Evolutionary conservation across 2,329 filamentous ascomycete genomes (phyloP), one percentile per base, ranked within the genome.

Genomic region (Pseudogymnoascus sp.): DNA sequence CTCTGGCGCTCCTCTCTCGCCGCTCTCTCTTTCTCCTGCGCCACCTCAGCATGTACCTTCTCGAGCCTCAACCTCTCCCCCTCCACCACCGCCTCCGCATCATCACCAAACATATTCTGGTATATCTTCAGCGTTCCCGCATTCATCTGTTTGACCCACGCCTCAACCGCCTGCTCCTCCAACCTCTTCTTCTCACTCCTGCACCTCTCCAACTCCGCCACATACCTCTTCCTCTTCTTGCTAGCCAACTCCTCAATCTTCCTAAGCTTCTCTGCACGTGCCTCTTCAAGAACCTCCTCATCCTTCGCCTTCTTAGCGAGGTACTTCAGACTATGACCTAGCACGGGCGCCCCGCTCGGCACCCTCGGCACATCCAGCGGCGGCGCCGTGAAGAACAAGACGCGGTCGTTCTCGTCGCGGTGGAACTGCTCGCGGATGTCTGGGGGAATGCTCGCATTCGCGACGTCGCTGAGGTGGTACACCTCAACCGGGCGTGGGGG

Each of bases 381-480:
- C 3, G 87, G 87, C 0, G 81, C 78, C 1, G 85, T 85, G 77
- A 89, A 90, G 77, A 89, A 90, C 6, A 90, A 77, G 0, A 90
- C 78, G 28, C 82, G 82, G 8, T 87, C 87, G 61, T 82, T 77
- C 12, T 85, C 84, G 67, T 90, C 87, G 60, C 81, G 80, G 63
- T 89, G 85, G 70, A 89, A 90, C 67, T 87, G 83, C 61, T 81
- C 75, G 38, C 87, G 84, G 22, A 89, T 83, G 40, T 88, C 84
- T 4, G 78, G 74, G 0, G 87, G 87, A 62, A 90, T 89, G 14
- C 81, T 79, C 7, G 80, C 77, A 69, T 90, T 89, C 33, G 86
- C 85, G 37, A 80, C 76, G 66, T 89, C 86, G 33, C 81, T 81
- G 12, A 90, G 77, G 19, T 83, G 82, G 72, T 85, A 89, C 11